A percentile compares a stretch with the other conserved stretches of the same genome.
These are phyloP conservation scores for Malus domestica DNA, from an alignment of 306 rosid genomes.

Conservation along the genomic window DNA sequence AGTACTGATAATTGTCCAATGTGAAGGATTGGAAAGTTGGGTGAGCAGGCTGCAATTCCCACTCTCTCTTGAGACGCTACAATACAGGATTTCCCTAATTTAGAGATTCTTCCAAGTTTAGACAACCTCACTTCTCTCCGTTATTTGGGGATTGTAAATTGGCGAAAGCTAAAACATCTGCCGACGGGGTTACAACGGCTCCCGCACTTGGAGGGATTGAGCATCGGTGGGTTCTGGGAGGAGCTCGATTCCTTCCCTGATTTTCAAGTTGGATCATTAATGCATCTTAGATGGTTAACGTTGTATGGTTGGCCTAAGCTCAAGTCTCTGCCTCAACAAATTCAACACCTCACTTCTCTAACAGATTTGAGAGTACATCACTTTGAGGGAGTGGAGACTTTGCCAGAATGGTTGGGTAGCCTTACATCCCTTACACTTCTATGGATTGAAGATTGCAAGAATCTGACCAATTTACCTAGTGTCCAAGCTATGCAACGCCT, in stretches of 20 bases:
- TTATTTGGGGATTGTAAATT: no score
- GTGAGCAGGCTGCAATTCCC: no score
- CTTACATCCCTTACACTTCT: no score
- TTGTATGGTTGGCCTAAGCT: neutral
- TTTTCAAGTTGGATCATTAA: neutral
- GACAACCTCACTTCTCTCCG: no score
- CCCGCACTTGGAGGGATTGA: neutral
- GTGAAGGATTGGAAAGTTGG: no score
- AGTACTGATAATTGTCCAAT: fast-evolving
- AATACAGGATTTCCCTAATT: no score
- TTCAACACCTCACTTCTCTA: neutral
- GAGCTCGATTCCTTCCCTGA: neutral
- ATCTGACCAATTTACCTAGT: neutral
- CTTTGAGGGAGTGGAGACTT: no score
- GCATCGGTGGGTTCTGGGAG: neutral
- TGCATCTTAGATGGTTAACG: fast-evolving
- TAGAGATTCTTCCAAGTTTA: no score
- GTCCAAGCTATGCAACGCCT: neutral
- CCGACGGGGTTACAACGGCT: no score
- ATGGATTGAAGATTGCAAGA: neutral
- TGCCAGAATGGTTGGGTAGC: no score
- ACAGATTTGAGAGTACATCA: fast-evolving
- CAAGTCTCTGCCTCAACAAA: neutral
- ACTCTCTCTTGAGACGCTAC: no score
- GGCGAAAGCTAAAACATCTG: no score